Percentiles rank a stretch among this genome's conserved stretches.
Conservation (phyloP, 2,329 filamentous ascomycete genomes). For the Microascus cirrosus region DNA sequence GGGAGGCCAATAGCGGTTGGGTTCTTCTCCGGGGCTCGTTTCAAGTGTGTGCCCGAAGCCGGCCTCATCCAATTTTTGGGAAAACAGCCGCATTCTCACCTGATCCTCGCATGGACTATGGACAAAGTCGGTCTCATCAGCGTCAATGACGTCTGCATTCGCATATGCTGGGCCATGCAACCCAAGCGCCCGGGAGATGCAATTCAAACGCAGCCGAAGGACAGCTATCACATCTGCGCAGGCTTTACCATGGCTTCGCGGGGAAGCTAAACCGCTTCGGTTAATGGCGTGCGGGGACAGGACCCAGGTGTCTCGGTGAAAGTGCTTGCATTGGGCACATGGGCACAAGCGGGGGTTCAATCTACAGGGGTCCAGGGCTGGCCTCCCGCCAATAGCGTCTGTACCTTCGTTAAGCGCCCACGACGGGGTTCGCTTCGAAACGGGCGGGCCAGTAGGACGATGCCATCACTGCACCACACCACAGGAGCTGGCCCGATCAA, state of each 20-base stretch:
- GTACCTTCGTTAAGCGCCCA: slow-evolving; percentile 1
- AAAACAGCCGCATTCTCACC: background rate
- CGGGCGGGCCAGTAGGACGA: background rate
- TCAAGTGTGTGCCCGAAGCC: background rate
- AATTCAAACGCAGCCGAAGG: background rate
- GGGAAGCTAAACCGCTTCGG: background rate
- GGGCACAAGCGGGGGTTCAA: background rate
- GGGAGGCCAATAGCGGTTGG: background rate
- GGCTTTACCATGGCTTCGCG: background rate
- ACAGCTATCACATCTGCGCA: background rate
- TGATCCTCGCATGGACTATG: background rate
- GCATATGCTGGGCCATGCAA: background rate
- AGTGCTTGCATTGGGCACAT: background rate
- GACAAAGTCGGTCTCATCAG: background rate
- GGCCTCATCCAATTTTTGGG: background rate
- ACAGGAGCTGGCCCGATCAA: background rate
- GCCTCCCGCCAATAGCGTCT: background rate
- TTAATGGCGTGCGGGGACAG: background rate
- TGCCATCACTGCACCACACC: background rate
- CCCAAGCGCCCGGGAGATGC: background rate
- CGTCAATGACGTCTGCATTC: background rate
- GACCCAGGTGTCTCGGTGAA: background rate
- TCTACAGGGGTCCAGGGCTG: background rate
- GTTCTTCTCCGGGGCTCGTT: background rate
- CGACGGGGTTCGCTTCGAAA: background rate